Conservation (phyloP, 2,329 filamentous ascomycete genomes). For the Neopestalotiopsis sp. region DNA sequence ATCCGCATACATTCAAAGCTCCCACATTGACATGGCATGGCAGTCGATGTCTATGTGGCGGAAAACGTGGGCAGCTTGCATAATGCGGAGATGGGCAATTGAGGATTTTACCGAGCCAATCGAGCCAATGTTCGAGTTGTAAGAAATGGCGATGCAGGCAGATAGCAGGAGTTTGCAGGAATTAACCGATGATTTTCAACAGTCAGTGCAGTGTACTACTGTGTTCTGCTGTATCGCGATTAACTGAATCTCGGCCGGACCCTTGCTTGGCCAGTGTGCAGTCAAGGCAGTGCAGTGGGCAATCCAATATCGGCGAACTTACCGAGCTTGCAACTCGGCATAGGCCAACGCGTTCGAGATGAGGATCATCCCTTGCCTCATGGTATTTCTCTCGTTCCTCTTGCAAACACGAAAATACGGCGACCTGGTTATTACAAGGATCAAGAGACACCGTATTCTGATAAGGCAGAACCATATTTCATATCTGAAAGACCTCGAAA, state of each 20-base stretch:
- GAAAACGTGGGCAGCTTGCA: neutral
- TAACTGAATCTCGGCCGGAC: neutral
- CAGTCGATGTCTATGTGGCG: neutral
- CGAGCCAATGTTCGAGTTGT: too few relatives aligned
- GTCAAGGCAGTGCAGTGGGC: neutral
- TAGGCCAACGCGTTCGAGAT: constrained; percentile 1
- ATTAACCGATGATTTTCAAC: neutral
- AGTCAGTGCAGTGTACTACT: neutral
- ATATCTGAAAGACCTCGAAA: neutral
- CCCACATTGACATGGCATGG: neutral
- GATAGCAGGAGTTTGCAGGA: neutral
- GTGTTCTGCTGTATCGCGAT: neutral
- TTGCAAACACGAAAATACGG: neutral
- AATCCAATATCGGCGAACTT: constrained; percentile 3
- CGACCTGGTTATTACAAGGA: neutral
- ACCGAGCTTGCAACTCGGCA: neutral
- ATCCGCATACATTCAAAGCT: neutral
- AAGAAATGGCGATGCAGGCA: too few relatives aligned
- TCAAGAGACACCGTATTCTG: neutral
- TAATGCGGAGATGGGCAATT: neutral
- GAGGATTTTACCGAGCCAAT: neutral
- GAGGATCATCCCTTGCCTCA: neutral
- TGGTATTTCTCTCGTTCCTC: neutral
- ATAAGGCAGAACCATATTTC: neutral
- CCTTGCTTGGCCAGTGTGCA: neutral